These are phyloP conservation scores for Termitomyces sp. DNA, from an alignment of 768 basidiomycete species.

Conservation along the genomic window DNA sequence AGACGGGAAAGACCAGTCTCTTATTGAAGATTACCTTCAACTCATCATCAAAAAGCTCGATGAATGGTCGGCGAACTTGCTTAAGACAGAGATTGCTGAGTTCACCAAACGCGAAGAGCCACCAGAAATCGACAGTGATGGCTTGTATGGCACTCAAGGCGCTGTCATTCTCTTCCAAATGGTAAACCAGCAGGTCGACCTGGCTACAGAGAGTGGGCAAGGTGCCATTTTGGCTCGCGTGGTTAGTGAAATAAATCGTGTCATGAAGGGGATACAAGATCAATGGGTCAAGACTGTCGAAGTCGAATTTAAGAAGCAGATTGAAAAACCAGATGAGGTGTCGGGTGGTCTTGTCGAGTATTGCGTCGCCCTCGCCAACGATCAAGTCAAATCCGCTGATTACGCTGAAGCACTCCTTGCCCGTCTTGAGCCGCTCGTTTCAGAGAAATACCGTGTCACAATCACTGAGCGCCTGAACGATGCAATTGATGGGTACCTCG, in stretches of 20 bases:
- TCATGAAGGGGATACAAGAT: conserved; percentile 84
- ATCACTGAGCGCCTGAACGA: conserved; percentile 90
- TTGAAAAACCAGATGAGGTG: conserved; percentile 84
- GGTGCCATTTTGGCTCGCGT: conserved; percentile 90
- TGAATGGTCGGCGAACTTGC: conserved; percentile 93
- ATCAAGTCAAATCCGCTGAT: conserved; percentile 95
- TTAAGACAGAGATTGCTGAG: conserved; percentile 83
- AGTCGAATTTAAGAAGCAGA: conserved; percentile 79
- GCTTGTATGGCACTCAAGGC: conserved; percentile 86
- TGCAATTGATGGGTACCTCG: conserved; percentile 96
- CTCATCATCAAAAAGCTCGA: conserved; percentile 93
- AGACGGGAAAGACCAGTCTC: conserved; percentile 86
- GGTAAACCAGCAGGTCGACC: conserved; percentile 95
- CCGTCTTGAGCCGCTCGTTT: conserved; percentile 87
- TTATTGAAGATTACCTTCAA: conserved; percentile 94
- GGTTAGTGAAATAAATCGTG: conserved; percentile 80
- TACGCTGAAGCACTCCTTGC: conserved; percentile 82
- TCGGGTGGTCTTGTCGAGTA: conserved; percentile 91
- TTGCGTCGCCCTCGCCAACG: conserved; percentile 93
- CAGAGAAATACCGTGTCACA: conserved; percentile 79
- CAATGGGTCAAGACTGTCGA: conserved; percentile 86
- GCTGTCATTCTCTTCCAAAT: conserved; percentile 96
- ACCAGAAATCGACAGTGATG: conserved; percentile 86
- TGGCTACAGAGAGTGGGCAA: conserved; percentile 93
- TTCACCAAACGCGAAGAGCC: conserved; percentile 80